phyloP scores from a whole-genome alignment of 2,329 filamentous ascomycete genomes.

The Sclerotinia borealis region DNA sequence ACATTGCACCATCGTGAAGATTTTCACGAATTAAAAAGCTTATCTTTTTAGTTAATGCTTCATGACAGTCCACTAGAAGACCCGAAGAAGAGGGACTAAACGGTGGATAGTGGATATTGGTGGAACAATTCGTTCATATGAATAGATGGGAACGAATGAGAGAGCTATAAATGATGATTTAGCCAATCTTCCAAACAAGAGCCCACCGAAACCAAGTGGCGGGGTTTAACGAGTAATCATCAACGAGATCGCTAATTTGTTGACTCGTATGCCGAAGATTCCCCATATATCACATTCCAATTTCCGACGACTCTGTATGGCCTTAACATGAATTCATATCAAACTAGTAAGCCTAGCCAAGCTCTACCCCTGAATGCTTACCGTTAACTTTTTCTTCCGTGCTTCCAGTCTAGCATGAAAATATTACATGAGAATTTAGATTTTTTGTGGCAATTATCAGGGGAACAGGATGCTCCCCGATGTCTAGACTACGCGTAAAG shows the following conservation, averaged over 20 bases:
- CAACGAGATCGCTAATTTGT: background rate
- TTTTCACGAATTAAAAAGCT: background rate
- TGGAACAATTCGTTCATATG: background rate
- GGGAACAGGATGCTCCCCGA: background rate
- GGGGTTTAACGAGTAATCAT: background rate
- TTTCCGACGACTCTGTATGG: too few relatives aligned
- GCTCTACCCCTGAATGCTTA: slow-evolving; percentile 3
- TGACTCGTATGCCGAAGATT: background rate
- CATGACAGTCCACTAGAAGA: background rate
- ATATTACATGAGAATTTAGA: slow-evolving; percentile 5
- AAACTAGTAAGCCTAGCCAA: background rate
- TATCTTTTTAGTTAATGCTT: background rate
- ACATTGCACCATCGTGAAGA: background rate
- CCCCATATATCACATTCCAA: too few relatives aligned
- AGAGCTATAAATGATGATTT: background rate
- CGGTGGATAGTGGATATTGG: background rate
- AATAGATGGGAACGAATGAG: background rate
- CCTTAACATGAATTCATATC: background rate
- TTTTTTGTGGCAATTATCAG: slow-evolving; percentile 1
- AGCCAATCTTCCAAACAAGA: background rate
- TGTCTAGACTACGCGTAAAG: background rate
- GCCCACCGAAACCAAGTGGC: background rate
- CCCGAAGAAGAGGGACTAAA: background rate
- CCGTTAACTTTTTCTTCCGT: background rate
- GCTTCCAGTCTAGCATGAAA: background rate